Percentiles rank a stretch among this genome's conserved stretches.
phyloP scores from a whole-genome alignment of 768 basidiomycete species.

The Trametes gibbosa region DNA sequence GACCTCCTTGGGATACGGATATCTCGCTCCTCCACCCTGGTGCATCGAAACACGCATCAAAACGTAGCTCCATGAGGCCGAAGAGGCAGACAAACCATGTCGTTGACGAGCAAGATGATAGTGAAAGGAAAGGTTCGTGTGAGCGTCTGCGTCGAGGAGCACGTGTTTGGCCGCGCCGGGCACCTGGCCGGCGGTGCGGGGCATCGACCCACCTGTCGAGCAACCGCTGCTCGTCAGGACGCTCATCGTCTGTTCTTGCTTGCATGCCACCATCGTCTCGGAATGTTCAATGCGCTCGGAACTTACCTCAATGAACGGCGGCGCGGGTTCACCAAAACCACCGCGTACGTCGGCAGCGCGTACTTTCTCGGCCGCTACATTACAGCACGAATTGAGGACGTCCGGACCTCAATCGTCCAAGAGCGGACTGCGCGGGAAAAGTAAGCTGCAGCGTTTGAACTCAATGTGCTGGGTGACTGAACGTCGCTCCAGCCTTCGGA shows the following conservation, averaged over 20 bases:
- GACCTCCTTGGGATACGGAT: constrained; percentile 92
- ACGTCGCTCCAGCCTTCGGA: constrained; percentile 49
- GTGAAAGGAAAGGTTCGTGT: constrained; percentile 16
- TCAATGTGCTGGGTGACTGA: background rate
- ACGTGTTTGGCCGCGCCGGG: constrained; percentile 27
- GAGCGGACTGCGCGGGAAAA: constrained; percentile 65
- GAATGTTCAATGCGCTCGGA: constrained; percentile 44
- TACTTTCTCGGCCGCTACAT: constrained; percentile 67
- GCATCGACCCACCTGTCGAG: background rate
- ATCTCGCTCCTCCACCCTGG: constrained; percentile 81
- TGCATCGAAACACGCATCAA: background rate
- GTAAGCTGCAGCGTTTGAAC: constrained; percentile 42
- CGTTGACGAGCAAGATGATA: constrained; percentile 13
- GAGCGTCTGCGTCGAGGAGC: constrained; percentile 13
- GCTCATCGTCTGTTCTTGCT: constrained; percentile 5
- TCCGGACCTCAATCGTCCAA: constrained; percentile 58
- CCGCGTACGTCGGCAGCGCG: constrained; percentile 52
- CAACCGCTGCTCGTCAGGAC: constrained; percentile 2
- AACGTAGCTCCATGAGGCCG: too few relatives aligned
- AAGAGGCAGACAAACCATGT: constrained; percentile 17
- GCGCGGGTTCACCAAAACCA: constrained; percentile 44
- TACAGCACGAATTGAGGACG: constrained; percentile 58
- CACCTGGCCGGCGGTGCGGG: constrained; percentile 6
- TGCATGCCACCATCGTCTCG: constrained; percentile 19
- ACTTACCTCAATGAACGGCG: constrained; percentile 51